Evolutionary conservation across 2,329 filamentous ascomycete genomes (phyloP).

Genomic region (Fusarium sp.): DNA sequence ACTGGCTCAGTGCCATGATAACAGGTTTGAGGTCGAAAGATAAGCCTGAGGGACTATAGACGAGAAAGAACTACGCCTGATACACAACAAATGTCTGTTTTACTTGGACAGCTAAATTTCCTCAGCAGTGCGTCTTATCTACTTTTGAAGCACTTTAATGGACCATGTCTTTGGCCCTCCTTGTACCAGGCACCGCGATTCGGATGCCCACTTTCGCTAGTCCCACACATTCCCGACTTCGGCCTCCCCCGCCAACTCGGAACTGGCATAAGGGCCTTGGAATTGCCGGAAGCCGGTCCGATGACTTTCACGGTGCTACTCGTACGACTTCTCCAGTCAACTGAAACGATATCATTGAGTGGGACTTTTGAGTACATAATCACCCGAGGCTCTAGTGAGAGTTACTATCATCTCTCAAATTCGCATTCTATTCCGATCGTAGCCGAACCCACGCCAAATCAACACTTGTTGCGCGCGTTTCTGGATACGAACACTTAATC

Average conservation of each 20-base stretch:
- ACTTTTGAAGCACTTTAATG: neutral
- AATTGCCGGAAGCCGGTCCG: constrained; percentile 1
- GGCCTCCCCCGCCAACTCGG: neutral
- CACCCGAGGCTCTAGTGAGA: neutral
- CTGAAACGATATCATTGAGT: neutral
- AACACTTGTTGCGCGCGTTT: too few species aligned
- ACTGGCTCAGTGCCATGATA: neutral
- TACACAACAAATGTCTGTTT: neutral
- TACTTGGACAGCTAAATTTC: too few species aligned
- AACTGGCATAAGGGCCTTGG: neutral
- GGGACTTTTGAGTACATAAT: neutral
- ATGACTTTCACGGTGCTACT: neutral
- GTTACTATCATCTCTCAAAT: too few species aligned
- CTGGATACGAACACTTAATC: too few species aligned
- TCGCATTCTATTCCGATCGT: too few species aligned
- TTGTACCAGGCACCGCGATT: neutral
- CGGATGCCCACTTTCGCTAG: neutral
- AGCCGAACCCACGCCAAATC: too few species aligned
- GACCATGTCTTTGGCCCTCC: neutral
- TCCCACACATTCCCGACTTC: neutral
- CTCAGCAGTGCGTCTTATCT: neutral
- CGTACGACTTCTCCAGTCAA: neutral
- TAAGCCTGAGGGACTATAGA: neutral
- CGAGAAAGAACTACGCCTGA: neutral
- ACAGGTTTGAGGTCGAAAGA: too few species aligned